Conservation (phyloP, 805 yeast genomes). For the Yamadazyma sp. region DNA sequence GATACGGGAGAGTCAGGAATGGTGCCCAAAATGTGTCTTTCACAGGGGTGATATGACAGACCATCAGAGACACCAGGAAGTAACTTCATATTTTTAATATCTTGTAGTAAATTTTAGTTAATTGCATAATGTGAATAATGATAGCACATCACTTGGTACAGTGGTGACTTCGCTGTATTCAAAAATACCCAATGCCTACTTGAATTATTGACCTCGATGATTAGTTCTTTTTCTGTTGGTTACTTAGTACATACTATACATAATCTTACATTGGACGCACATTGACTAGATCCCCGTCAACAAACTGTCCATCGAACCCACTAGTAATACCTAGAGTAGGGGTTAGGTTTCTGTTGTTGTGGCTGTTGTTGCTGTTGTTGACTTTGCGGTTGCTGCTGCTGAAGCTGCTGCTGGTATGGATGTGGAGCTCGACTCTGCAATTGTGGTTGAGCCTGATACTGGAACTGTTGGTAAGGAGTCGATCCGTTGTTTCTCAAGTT, state of each 20-base stretch:
- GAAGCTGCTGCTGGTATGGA: constrained; percentile 12
- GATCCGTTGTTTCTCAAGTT: constrained; percentile 16
- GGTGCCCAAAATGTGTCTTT: constrained; percentile 33
- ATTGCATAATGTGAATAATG: no score
- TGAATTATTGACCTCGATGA: no score
- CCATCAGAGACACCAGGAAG: no score
- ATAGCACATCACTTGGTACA: no score
- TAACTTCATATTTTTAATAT: no score
- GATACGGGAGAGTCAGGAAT: constrained; percentile 24
- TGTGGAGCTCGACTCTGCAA: constrained; percentile 16
- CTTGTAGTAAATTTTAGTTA: no score
- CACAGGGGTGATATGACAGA: constrained; percentile 5
- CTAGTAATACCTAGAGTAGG: constrained; percentile 9
- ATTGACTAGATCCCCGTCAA: no score
- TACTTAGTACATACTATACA: constrained; percentile 11
- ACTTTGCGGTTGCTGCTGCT: constrained; percentile 14
- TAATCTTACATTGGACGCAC: no score
- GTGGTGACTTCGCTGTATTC: no score
- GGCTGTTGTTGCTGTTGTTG: constrained; percentile 16
- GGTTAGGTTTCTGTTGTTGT: constrained; percentile 9
- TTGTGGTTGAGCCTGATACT: constrained; percentile 17
- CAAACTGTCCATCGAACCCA: no score
- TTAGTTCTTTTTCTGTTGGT: no score
- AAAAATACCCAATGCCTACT: no score
- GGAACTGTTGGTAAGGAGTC: constrained; percentile 17